Percentiles rank a stretch among this genome's conserved stretches.
These are phyloP conservation scores for Oryza glumipatula DNA, from an alignment of 176 grass and related monocot genomes.

Conservation along the genomic window DNA sequence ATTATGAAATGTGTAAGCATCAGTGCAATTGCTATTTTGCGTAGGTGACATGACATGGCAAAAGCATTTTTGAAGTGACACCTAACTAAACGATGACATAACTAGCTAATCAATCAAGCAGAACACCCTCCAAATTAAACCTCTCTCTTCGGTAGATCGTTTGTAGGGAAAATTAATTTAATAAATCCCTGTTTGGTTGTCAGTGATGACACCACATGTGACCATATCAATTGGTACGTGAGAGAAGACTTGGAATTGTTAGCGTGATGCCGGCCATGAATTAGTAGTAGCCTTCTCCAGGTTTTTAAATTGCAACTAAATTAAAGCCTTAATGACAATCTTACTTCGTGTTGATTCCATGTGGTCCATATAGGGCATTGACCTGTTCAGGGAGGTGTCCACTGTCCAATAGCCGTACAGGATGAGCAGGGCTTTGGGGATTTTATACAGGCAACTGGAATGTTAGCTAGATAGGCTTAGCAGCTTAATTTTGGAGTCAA, in stretches of 20 bases:
- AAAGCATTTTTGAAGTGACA: constrained; percentile 19
- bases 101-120: neutral
- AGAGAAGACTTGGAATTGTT: neutral
- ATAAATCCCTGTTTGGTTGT: neutral
- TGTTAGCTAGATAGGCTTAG: constrained; percentile 22
- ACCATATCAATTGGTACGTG: neutral
- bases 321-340: neutral
- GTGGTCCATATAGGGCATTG: constrained; percentile 19
- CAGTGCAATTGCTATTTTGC: neutral
- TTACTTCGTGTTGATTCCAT: constrained; percentile 12
- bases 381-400: neutral
- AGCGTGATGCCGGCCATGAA: neutral
- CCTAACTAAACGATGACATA: constrained; percentile 15
- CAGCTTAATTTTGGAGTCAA: neutral
- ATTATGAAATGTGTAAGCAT: constrained; percentile 18
- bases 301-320: neutral
- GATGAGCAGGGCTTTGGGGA: neutral
- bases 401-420: constrained; percentile 1
- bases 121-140: neutral
- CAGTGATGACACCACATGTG: neutral
- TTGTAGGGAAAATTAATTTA: neutral
- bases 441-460: constrained; percentile 23
- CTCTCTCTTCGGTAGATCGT: neutral
- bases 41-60: constrained; percentile 9
- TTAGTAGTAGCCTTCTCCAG: neutral